Evolutionary conservation across 306 rosid species (phyloP).

Genomic region (Vigna hirtella): DNA sequence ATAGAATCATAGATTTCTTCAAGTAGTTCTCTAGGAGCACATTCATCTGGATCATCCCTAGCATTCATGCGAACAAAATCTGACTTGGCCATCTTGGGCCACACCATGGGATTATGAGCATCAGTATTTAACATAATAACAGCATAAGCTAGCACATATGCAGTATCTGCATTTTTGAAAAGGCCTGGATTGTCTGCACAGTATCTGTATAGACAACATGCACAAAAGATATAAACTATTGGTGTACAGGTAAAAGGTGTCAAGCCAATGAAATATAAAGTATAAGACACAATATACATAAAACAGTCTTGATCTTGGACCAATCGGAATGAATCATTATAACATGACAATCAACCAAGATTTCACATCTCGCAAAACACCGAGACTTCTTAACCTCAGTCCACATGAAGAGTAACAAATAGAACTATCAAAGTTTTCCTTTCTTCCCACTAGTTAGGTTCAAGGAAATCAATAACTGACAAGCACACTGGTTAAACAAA

Average conservation of each 20-base stretch:
- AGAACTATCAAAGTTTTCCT: constrained; percentile 16
- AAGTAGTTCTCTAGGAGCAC: constrained; percentile 89
- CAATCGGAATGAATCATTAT: constrained; percentile 20
- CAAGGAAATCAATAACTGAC: constrained; percentile 28
- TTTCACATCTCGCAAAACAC: constrained; percentile 32
- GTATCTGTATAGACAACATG: constrained; percentile 70
- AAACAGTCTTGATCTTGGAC: constrained; percentile 9
- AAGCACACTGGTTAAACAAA: constrained; percentile 22
- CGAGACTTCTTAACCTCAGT: constrained; percentile 16
- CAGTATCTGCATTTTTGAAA: constrained; percentile 96
- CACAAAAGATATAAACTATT: constrained; percentile 39
- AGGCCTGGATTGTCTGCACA: constrained; percentile 98
- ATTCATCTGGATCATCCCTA: constrained; percentile 82
- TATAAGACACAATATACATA: constrained; percentile 14
- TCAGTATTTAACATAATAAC: constrained; percentile 97
- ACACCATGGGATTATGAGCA: constrained; percentile 99
- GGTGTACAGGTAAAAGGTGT: constrained; percentile 25
- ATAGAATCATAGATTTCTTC: constrained; percentile 95
- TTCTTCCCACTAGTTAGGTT: constrained; percentile 16
- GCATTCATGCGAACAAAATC: constrained; percentile 95
- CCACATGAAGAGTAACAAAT: constrained; percentile 10
- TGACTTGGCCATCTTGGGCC: constrained; percentile 99
- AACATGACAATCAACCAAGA: constrained; percentile 29
- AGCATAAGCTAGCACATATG: constrained; percentile 98
- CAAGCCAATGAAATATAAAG: constrained; percentile 22